Evolutionary conservation across 371 early-diverging fungal species (phyloP).

Genomic region (Sporodiniella umbellata): DNA sequence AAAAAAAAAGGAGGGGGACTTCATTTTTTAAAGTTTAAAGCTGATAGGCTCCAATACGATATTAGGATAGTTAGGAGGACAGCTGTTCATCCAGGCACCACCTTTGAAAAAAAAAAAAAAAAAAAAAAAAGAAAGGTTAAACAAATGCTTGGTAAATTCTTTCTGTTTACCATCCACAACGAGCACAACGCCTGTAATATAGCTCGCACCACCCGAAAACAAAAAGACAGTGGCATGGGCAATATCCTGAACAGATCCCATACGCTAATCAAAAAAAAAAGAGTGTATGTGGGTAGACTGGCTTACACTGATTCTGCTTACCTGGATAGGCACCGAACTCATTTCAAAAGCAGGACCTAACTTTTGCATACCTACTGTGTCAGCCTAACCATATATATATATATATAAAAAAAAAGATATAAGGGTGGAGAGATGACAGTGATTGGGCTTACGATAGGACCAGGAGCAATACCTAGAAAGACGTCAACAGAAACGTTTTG

Average conservation of each 20-base stretch:
- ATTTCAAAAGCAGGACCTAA: constrained; percentile 24
- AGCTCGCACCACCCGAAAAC: constrained; percentile 61
- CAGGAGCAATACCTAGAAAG: constrained; percentile 41
- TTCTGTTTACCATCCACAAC: constrained; percentile 66
- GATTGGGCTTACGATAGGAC: constrained; percentile 36
- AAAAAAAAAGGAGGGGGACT: too few relatives aligned
- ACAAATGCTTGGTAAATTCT: too few relatives aligned
- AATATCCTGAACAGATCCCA: constrained; percentile 66
- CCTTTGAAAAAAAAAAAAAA: constrained; percentile 1
- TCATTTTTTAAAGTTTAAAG: constrained; percentile 15
- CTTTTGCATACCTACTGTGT: constrained; percentile 35
- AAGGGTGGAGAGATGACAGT: background rate
- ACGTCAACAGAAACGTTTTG: background rate
- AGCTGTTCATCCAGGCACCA: constrained; percentile 20
- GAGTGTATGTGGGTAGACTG: background rate
- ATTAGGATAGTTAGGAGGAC: constrained; percentile 13
- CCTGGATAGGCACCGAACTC: constrained; percentile 28
- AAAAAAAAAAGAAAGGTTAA: too few relatives aligned
- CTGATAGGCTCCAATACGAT: constrained; percentile 10
- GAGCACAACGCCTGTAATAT: constrained; percentile 56
- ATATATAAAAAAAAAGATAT: too few relatives aligned
- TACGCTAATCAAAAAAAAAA: constrained; percentile 33
- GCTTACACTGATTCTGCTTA: constrained; percentile 4
- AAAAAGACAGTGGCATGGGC: constrained; percentile 72
- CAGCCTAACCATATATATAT: too few relatives aligned